Evolutionary conservation across 441 rosid species (phyloP).

Genomic region (Biscutella laevigata): DNA sequence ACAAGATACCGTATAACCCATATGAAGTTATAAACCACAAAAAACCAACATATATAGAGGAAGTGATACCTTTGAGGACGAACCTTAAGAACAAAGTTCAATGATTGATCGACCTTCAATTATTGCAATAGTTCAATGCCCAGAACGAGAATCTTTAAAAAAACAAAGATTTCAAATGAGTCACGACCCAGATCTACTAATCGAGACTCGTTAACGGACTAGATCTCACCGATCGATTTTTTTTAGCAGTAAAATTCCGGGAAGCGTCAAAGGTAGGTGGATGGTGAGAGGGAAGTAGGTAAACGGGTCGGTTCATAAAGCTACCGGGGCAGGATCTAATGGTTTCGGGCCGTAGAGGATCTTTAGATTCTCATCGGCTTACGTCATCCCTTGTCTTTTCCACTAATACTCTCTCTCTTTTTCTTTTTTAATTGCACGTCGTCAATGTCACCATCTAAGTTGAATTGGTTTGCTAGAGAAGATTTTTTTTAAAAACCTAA

Average conservation of each 20-base stretch:
- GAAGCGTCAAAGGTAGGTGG: neutral
- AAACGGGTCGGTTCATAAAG: slow-evolving; percentile 18
- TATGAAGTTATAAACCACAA: neutral
- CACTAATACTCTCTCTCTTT: neutral
- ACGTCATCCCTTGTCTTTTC: slow-evolving; percentile 1
- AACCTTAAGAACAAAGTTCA: neutral
- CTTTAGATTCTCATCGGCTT: neutral
- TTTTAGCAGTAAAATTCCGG: slow-evolving; percentile 2
- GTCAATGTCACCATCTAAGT: no score
- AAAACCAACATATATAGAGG: neutral
- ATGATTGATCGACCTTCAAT: slow-evolving; percentile 7
- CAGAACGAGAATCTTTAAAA: slow-evolving; percentile 11
- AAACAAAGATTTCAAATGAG: neutral
- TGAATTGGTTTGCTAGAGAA: no score
- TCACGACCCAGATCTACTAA: neutral
- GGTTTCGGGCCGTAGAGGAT: neutral
- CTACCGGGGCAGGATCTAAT: slow-evolving; percentile 13
- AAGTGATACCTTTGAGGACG: slow-evolving; percentile 21
- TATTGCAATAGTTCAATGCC: neutral
- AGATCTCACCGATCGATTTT: no score
- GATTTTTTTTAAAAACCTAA: no score
- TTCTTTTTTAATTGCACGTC: neutral
- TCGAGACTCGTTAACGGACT: no score
- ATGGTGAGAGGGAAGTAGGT: neutral
- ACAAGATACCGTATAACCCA: no score